Conservation (phyloP, 345 rosid species). For the Adansonia digitata region DNA sequence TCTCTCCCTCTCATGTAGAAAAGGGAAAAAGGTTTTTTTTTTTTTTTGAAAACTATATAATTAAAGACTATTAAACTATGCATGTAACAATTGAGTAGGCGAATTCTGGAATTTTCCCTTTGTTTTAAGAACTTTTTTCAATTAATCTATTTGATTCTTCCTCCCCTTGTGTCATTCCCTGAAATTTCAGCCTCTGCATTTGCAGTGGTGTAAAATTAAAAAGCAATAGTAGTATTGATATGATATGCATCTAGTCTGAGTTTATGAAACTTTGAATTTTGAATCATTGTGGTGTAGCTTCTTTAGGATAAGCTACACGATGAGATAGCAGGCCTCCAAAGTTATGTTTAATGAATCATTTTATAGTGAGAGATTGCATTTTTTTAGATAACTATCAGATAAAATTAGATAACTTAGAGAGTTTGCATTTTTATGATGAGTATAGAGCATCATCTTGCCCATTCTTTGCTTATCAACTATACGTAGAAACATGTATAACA, state of each 20-base stretch:
- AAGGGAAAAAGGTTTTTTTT: background rate
- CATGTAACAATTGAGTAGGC: too few relatives aligned
- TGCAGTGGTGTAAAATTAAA: background rate
- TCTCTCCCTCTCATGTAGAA: background rate
- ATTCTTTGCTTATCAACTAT: background rate
- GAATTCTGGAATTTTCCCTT: background rate
- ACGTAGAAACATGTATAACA: background rate
- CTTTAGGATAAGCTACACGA: background rate
- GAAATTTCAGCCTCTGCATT: background rate
- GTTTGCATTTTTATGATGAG: background rate
- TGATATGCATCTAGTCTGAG: background rate
- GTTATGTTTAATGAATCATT: background rate
- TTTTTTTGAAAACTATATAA: background rate
- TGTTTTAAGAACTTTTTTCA: background rate
- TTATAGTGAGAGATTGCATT: background rate
- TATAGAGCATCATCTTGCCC: background rate
- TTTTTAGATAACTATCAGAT: too few relatives aligned
- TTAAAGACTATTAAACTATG: background rate
- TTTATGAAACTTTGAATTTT: background rate
- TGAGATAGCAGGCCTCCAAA: background rate
- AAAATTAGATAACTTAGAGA: too few relatives aligned
- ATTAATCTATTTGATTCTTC: background rate
- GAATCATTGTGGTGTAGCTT: background rate
- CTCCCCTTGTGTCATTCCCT: background rate
- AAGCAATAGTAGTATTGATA: background rate